Evolutionary conservation across 2,329 filamentous ascomycete genomes (phyloP).

Genomic region (Cytospora chrysosperma): DNA sequence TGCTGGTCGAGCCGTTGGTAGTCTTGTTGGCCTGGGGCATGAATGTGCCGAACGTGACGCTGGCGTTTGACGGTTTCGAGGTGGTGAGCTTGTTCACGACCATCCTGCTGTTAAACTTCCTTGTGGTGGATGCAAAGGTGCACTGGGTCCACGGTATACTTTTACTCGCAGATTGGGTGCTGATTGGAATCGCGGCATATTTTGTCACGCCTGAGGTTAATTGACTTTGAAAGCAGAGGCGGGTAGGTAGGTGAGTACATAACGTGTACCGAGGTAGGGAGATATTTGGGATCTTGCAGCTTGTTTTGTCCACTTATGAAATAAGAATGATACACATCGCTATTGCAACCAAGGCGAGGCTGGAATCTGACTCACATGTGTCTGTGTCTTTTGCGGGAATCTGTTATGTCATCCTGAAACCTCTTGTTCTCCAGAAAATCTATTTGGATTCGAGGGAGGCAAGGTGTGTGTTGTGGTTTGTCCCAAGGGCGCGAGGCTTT

Average conservation of each 20-base stretch:
- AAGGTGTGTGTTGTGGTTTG: too few relatives aligned
- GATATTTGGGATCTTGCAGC: too few relatives aligned
- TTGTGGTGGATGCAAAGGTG: conserved; percentile 12
- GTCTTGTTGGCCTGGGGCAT: conserved; percentile 11
- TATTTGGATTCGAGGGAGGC: too few relatives aligned
- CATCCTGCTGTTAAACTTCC: conserved; percentile 10
- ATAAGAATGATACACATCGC: too few relatives aligned
- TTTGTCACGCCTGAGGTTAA: conserved; percentile 5
- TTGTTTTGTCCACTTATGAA: too few relatives aligned
- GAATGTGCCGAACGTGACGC: background rate
- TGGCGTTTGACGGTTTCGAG: conserved; percentile 12
- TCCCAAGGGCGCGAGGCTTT: background rate
- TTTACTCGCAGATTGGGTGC: conserved; percentile 13
- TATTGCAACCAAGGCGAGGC: background rate
- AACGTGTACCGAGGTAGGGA: too few relatives aligned
- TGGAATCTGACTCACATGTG: background rate
- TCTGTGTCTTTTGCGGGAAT: background rate
- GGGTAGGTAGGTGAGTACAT: background rate
- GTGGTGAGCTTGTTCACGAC: conserved; percentile 13
- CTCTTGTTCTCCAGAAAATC: too few relatives aligned
- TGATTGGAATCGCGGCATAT: conserved; percentile 14
- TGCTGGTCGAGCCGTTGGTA: conserved; percentile 9
- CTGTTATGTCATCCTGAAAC: background rate
- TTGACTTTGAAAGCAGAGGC: background rate
- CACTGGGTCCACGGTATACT: conserved; percentile 15